Percentiles rank a stretch among this genome's conserved stretches.
Evolutionary conservation across 768 basidiomycete species (phyloP).

Genomic region (Russula foetens): DNA sequence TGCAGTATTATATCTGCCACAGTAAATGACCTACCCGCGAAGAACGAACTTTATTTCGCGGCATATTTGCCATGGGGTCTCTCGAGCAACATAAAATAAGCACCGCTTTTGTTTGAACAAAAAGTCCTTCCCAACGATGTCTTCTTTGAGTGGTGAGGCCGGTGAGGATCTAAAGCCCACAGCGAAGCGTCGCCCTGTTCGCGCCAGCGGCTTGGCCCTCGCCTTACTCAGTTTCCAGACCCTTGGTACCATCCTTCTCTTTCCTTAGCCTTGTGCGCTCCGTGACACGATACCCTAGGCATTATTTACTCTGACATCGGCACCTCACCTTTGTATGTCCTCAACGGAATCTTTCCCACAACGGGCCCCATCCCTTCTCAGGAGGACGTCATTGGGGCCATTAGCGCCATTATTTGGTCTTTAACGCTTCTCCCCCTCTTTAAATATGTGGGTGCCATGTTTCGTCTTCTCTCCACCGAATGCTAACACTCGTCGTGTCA

Average conservation of each 20-base stretch:
- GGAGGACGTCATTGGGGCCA: conserved; percentile 56
- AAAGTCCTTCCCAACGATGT: background rate
- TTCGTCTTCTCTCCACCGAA: background rate
- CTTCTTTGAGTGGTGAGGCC: background rate
- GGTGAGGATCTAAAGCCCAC: background rate
- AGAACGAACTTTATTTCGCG: background rate
- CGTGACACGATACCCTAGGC: conserved; percentile 22
- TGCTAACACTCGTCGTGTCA: background rate
- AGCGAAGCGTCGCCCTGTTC: background rate
- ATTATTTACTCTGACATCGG: conserved; percentile 41
- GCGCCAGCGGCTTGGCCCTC: conserved; percentile 18
- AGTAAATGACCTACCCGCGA: background rate
- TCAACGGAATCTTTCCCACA: conserved; percentile 57
- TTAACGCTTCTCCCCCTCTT: conserved; percentile 50
- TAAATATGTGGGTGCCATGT: conserved; percentile 45
- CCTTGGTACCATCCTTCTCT: conserved; percentile 19
- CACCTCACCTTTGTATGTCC: conserved; percentile 54
- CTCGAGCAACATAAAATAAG: background rate
- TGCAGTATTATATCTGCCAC: no score
- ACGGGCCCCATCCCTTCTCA: conserved; percentile 37
- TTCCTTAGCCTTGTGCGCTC: background rate
- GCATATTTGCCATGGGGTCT: conserved; percentile 14
- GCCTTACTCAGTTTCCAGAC: conserved; percentile 28
- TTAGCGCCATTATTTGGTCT: conserved; percentile 59
- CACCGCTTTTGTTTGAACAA: no score